Evolutionary conservation across 306 rosid species (phyloP), one percentile per base, ranked within the genome.

Genomic region (Rosa multiflora): DNA sequence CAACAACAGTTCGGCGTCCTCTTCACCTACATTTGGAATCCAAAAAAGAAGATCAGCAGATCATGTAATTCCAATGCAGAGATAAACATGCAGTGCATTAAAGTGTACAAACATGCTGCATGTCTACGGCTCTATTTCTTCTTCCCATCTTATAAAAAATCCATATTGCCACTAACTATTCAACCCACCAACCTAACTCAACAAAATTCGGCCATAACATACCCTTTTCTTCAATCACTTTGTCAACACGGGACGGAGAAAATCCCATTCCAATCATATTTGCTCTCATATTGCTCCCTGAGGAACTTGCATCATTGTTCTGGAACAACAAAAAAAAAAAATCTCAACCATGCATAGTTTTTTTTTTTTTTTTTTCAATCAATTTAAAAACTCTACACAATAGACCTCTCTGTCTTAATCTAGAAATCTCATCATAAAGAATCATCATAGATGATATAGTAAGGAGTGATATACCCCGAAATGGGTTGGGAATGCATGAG

Each of bases 261-360:
- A 95, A 95, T 73, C 99, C 99, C 99, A 95, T 95, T 63, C 92
- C 98, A 51, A 90, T 80, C 70, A 95, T 88, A 83, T 87, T 89
- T 18, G 88, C 61, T 49, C 94, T 83, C 39, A 86, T 63, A 76
- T 90, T 84, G 82, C 89, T 80, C 63, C 91, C 90, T 5, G 99
- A 94, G 48, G 99, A 92, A 82, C 97, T 91, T 46, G 97, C 97
- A 48, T 69, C 85, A 74, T 84, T 84, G 73, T 84, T 87, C 97
- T 92, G 84, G 64, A 83, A 81, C 37, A 32, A 71, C 43, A 9
- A 53, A 63, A 59, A 14, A 75, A 74, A 10, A 21, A 1, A 42
- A 62, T 58, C 35, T 13, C 42, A 26, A 15, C 12, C 37, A 49
- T 48, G 61, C 13, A 58, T 6, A 7, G 26, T 9, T 17, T 53